phyloP scores from a whole-genome alignment of 305 asterid genomes.

The Solanum chacoense region DNA sequence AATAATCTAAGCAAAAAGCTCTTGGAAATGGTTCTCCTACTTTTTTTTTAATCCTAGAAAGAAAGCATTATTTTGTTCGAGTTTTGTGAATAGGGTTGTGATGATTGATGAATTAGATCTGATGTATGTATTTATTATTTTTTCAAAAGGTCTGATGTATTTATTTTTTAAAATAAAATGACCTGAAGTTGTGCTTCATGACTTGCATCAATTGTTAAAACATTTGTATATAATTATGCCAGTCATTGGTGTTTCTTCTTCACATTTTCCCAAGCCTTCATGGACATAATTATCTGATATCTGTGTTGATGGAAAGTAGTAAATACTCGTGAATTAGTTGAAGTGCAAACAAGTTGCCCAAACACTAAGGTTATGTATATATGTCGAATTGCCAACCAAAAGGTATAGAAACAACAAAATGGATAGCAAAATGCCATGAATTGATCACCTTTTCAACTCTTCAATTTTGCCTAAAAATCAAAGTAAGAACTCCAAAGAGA shows the following conservation, averaged over 20 bases:
- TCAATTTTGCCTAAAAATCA: neutral
- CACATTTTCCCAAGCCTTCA: neutral
- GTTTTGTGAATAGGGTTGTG: neutral
- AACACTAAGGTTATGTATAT: neutral
- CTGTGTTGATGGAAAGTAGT: neutral
- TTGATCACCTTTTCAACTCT: neutral
- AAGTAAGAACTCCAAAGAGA: neutral
- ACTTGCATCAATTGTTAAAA: neutral
- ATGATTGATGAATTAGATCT: neutral
- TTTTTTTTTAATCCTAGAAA: neutral
- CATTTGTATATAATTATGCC: neutral
- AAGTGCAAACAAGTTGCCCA: neutral
- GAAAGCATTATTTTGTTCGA: neutral
- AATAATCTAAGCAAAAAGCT: neutral
- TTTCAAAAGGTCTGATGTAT: neutral
- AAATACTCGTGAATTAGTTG: neutral
- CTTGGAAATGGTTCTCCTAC: neutral
- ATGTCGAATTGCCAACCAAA: neutral
- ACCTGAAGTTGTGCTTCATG: neutral
- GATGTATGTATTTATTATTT: neutral
- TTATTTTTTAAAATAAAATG: neutral
- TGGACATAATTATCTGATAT: neutral
- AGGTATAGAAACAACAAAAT: neutral
- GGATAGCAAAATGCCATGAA: neutral
- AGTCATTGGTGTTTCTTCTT: neutral